A percentile compares a stretch with the other conserved stretches of the same genome.
phyloP scores from a whole-genome alignment of 345 rosid genomes.

The Salix udensis region DNA sequence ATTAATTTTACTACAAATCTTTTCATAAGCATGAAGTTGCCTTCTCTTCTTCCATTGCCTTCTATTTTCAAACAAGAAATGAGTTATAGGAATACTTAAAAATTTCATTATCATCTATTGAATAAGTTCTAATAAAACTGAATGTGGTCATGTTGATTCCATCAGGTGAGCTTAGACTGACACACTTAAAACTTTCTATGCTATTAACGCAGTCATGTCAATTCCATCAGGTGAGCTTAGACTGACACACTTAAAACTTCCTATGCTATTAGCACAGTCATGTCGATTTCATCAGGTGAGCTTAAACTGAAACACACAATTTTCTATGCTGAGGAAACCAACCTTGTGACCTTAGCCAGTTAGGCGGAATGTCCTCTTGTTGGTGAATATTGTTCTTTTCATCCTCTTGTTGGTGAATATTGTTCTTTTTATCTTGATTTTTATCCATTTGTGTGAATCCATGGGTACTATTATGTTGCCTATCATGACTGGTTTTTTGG shows the following conservation, averaged over 20 bases:
- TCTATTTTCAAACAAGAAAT: neutral
- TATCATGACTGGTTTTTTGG: neutral
- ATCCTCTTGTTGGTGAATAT: neutral
- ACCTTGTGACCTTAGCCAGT: neutral
- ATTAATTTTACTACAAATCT: neutral
- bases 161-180: neutral
- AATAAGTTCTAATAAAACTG: neutral
- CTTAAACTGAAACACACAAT: neutral
- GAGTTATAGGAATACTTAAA: neutral
- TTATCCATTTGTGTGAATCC: neutral
- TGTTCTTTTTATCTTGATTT: neutral
- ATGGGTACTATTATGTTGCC: neutral
- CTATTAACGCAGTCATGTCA: neutral
- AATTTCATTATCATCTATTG: neutral
- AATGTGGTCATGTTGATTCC: neutral
- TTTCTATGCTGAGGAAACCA: conserved; percentile 1
- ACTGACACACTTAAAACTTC: neutral
- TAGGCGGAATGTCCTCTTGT: neutral
- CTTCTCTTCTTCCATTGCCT: neutral
- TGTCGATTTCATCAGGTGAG: neutral
- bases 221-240: neutral
- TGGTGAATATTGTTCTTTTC: neutral
- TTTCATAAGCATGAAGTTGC: neutral
- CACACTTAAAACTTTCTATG: too few relatives aligned
- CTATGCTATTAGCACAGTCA: neutral